A percentile compares a stretch with the other conserved stretches of the same genome.
These are phyloP conservation scores for Aspergillus pseudoviridinutans DNA, from an alignment of 2,329 filamentous ascomycete species.

Conservation along the genomic window DNA sequence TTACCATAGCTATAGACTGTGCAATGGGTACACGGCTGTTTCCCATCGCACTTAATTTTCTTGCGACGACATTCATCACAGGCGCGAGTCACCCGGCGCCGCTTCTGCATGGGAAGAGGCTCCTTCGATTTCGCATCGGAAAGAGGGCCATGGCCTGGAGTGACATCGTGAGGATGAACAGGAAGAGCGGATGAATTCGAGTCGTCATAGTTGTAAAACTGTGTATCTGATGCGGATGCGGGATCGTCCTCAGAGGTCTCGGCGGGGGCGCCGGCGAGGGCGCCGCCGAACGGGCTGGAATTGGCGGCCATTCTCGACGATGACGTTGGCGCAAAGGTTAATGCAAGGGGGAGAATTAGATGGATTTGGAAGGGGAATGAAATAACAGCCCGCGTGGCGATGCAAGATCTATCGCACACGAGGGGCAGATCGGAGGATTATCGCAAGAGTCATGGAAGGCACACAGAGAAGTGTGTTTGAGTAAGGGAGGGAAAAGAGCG, in stretches of 20 bases:
- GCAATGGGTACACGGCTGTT: conserved; percentile 89
- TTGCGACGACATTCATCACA: conserved; percentile 81
- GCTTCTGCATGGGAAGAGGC: conserved; percentile 63
- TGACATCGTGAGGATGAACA: conserved; percentile 12
- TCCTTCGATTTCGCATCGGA: conserved; percentile 28
- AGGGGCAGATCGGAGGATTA: conserved; percentile 14
- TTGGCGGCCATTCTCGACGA: conserved; percentile 23
- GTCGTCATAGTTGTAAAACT: conserved; percentile 19
- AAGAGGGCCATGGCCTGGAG: conserved; percentile 16
- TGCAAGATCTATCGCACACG: conserved; percentile 18
- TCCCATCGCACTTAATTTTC: conserved; percentile 84
- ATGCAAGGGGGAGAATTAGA: conserved; percentile 12
- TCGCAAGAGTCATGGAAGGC: conserved; percentile 19
- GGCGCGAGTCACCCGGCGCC: conserved; percentile 72
- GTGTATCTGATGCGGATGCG: conserved; percentile 12
- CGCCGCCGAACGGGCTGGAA: conserved; percentile 16
- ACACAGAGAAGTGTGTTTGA: neutral
- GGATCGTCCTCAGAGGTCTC: conserved; percentile 29
- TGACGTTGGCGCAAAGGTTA: conserved; percentile 9
- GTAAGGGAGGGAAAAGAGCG: neutral
- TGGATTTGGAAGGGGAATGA: conserved; percentile 8
- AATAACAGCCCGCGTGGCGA: conserved; percentile 15
- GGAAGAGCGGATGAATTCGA: conserved; percentile 9
- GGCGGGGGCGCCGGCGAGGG: conserved; percentile 16
- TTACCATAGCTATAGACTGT: conserved; percentile 98